Evolutionary conservation across 2,329 filamentous ascomycete species (phyloP).

Genomic region (Aspergillus udagawae): DNA sequence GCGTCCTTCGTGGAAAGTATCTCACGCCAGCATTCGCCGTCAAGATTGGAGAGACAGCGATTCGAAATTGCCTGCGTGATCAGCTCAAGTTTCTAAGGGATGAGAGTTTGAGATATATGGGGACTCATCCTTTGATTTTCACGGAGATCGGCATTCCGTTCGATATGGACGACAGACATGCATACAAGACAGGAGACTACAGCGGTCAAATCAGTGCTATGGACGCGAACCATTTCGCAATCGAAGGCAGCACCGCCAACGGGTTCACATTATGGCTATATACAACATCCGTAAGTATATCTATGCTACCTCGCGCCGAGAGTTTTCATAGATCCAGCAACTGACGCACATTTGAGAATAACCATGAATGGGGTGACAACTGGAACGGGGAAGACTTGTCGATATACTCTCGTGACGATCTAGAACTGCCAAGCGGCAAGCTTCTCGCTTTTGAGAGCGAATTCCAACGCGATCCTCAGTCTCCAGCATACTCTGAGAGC

Average conservation of each 20-base stretch:
- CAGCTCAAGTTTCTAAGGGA: constrained; percentile 78
- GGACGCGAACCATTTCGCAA: constrained; percentile 91
- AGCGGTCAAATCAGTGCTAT: constrained; percentile 86
- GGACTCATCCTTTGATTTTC: constrained; percentile 81
- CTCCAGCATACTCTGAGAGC: constrained; percentile 53
- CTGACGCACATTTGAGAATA: constrained; percentile 56
- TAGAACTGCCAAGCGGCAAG: constrained; percentile 44
- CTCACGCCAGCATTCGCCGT: constrained; percentile 85
- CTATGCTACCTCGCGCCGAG: not conserved
- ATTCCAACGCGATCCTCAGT: constrained; percentile 40
- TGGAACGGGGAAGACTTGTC: constrained; percentile 98
- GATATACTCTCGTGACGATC: constrained; percentile 82
- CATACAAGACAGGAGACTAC: constrained; percentile 94
- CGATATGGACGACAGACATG: constrained; percentile 96
- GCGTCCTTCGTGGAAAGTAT: constrained; percentile 84
- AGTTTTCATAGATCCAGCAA: not conserved
- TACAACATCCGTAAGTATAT: constrained; percentile 55
- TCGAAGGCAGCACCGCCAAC: constrained; percentile 78
- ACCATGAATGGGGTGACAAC: constrained; percentile 82
- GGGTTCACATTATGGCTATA: constrained; percentile 92
- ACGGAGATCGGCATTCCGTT: constrained; percentile 98
- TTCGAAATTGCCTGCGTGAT: constrained; percentile 86
- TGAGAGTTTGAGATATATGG: constrained; percentile 84
- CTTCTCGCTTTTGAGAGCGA: constrained; percentile 31
- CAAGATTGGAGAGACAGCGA: constrained; percentile 87